Evolutionary conservation across 2,329 filamentous ascomycete species (phyloP).

Genomic region (Ophiostoma ulmi): DNA sequence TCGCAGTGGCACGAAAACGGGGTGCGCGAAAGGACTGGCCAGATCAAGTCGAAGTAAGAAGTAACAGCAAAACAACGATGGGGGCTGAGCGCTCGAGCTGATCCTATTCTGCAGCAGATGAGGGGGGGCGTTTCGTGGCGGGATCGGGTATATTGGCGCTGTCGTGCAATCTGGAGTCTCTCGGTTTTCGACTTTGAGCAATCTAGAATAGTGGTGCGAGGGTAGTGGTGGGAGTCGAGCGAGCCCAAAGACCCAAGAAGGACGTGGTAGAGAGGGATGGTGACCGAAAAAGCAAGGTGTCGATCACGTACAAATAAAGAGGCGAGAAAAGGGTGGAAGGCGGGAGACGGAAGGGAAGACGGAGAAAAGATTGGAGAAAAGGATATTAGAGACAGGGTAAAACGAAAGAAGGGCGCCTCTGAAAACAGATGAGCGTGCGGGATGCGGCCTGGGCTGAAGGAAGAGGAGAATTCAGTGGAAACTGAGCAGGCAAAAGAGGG

Average conservation of each 20-base stretch:
- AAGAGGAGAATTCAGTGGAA: conserved; percentile 1
- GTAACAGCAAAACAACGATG: not conserved
- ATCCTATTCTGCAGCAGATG: not conserved
- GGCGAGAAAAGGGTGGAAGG: not conserved
- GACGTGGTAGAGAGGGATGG: not conserved
- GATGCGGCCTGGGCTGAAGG: conserved; percentile 10
- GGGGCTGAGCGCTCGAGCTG: conserved; percentile 7
- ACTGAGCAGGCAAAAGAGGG: not conserved
- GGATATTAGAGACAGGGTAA: not conserved
- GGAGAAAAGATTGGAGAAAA: not conserved
- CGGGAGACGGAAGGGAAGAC: not conserved
- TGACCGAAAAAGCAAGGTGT: conserved; percentile 1
- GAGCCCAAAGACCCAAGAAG: not conserved
- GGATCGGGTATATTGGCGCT: conserved; percentile 5
- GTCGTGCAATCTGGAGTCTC: not conserved
- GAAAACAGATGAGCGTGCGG: not conserved
- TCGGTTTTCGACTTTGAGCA: not conserved
- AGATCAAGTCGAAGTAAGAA: not conserved
- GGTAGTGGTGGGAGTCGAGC: not conserved
- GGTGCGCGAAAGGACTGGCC: not conserved
- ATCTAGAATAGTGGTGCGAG: not conserved
- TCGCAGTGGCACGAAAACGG: not conserved
- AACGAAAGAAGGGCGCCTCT: not conserved
- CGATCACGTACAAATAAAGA: conserved; percentile 1
- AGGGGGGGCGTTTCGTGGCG: conserved; percentile 9